These are phyloP conservation scores for Basipetospora chlamydospora DNA, from an alignment of 2,329 filamentous ascomycete genomes.

Conservation along the genomic window DNA sequence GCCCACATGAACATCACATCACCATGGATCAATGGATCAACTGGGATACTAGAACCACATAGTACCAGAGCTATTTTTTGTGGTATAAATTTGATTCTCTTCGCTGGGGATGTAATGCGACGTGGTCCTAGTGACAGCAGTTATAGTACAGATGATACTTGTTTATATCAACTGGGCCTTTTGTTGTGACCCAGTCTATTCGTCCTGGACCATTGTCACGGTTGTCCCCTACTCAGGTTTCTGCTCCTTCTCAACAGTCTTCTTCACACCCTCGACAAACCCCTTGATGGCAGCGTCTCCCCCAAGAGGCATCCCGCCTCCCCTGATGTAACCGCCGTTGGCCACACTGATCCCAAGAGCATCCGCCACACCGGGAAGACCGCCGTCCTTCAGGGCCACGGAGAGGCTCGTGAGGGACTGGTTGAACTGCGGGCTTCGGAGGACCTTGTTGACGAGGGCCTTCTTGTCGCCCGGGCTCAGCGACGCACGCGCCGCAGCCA, in stretches of 20 bases:
- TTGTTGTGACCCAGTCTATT: background rate
- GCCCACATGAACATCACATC: too few species aligned
- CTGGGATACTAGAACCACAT: too few species aligned
- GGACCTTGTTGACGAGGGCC: constrained; percentile 61
- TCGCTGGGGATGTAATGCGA: too few species aligned
- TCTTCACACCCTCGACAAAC: constrained; percentile 81
- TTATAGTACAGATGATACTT: too few species aligned
- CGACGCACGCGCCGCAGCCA: constrained; percentile 59
- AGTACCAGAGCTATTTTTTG: too few species aligned
- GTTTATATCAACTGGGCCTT: too few species aligned
- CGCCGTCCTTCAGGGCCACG: constrained; percentile 77
- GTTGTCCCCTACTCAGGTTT: background rate
- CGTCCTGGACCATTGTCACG: too few species aligned
- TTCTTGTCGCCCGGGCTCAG: constrained; percentile 67
- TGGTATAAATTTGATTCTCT: too few species aligned
- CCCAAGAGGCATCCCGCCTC: constrained; percentile 70
- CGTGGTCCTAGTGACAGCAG: too few species aligned
- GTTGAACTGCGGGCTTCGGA: constrained; percentile 79
- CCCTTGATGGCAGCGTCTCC: constrained; percentile 80
- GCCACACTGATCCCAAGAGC: constrained; percentile 67
- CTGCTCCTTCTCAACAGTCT: constrained; percentile 37
- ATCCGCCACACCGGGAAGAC: constrained; percentile 77
- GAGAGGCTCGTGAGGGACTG: constrained; percentile 79
- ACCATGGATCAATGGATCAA: too few species aligned
- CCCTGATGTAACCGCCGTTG: constrained; percentile 69